Evolutionary conservation across 2,329 filamentous ascomycete species (phyloP).

Genomic region (Ceratocystiopsis brevicomis): DNA sequence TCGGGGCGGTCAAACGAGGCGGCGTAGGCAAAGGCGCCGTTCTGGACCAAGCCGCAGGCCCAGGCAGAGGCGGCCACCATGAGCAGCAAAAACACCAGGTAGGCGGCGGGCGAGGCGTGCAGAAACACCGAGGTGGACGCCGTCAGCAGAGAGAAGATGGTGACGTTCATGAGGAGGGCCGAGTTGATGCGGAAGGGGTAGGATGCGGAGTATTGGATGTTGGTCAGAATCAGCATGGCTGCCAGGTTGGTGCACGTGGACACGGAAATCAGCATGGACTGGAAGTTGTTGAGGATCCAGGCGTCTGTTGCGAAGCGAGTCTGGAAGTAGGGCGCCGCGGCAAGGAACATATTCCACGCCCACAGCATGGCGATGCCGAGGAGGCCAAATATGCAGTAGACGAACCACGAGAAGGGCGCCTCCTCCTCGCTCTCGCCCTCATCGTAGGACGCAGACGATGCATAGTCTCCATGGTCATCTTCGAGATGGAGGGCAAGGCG

Average conservation of each 20-base stretch:
- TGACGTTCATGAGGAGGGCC: constrained; percentile 59
- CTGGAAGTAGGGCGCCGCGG: constrained; percentile 84
- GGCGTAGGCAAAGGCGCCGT: constrained; percentile 84
- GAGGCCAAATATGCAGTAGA: constrained; percentile 70
- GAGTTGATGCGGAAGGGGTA: constrained; percentile 74
- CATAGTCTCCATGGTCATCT: constrained; percentile 11
- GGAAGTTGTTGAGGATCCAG: constrained; percentile 65
- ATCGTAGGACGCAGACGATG: constrained; percentile 12
- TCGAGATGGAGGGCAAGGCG: constrained; percentile 13
- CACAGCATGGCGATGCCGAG: constrained; percentile 89
- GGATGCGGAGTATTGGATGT: constrained; percentile 62
- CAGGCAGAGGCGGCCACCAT: constrained; percentile 67
- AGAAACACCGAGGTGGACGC: constrained; percentile 57
- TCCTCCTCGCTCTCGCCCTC: constrained; percentile 14
- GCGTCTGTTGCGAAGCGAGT: constrained; percentile 52
- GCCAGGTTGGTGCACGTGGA: constrained; percentile 68
- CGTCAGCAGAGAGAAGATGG: constrained; percentile 58
- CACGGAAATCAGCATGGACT: constrained; percentile 72
- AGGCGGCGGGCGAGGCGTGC: constrained; percentile 39
- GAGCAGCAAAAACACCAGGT: constrained; percentile 64
- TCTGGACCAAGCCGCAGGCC: constrained; percentile 75
- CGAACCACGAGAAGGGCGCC: constrained; percentile 58
- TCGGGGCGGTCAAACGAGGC: constrained; percentile 67
- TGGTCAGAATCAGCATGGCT: constrained; percentile 58
- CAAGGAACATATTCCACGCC: constrained; percentile 99